A percentile compares a stretch with the other conserved stretches of the same genome.
These are phyloP conservation scores for Aegilops longissima DNA, from an alignment of 176 grass and related monocot species.

Conservation along the genomic window DNA sequence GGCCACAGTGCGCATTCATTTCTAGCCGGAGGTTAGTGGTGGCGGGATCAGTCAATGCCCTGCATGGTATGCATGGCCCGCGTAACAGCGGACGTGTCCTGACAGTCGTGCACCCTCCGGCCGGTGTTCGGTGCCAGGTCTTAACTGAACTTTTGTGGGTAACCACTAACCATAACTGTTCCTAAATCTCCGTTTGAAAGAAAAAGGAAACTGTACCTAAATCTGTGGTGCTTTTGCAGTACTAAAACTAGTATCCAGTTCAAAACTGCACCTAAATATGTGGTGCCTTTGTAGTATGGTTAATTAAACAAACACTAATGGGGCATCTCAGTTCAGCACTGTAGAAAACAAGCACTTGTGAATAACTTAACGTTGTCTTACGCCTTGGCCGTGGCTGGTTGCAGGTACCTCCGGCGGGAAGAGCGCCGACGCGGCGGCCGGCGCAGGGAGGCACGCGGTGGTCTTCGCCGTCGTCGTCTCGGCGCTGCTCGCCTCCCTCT, in stretches of 20 bases:
- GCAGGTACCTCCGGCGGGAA: conserved; percentile 28
- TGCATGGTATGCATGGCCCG: neutral
- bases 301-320: too few relatives aligned
- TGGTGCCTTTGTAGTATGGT: too few relatives aligned
- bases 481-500: neutral
- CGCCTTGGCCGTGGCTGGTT: too few relatives aligned
- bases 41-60: conserved; percentile 33
- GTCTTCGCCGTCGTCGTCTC: conserved; percentile 14
- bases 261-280: too few relatives aligned
- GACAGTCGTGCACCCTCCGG: neutral
- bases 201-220: neutral
- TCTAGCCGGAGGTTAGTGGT: neutral
- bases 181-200: neutral
- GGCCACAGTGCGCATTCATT: conserved; percentile 4
- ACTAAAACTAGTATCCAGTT: too few relatives aligned
- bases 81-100: neutral
- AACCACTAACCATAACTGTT: neutral
- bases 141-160: neutral
- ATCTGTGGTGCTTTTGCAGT: neutral
- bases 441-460: neutral
- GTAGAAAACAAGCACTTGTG: neutral
- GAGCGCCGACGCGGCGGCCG: conserved; percentile 8
- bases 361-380: too few relatives aligned
- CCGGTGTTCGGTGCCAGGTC: neutral
- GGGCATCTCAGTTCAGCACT: neutral